Evolutionary conservation across 73 alveolate species (phyloP).

Genomic region (Paramecium sexaurelia): DNA sequence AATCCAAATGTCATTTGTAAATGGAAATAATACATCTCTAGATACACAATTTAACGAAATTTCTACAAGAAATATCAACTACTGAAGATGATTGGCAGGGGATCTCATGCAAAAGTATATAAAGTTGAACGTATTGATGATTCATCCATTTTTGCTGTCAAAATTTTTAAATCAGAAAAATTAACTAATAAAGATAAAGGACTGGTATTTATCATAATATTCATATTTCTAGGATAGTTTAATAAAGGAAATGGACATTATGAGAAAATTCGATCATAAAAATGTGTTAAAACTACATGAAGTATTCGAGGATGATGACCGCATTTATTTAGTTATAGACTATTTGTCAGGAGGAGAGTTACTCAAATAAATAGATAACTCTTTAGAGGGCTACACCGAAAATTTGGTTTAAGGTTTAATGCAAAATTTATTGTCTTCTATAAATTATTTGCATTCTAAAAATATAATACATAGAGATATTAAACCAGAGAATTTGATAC

Average conservation of each 20-base stretch:
- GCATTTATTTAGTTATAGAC: not conserved
- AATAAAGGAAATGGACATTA: not conserved
- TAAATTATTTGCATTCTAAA: conserved; percentile 43
- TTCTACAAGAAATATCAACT: not conserved
- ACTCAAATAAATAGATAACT: not conserved
- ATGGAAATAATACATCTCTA: not conserved
- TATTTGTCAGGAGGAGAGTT: conserved; percentile 15
- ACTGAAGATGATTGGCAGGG: conserved; percentile 4
- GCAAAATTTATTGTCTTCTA: not conserved
- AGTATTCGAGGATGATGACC: not conserved
- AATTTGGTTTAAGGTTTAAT: not conserved
- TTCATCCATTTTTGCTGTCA: not conserved
- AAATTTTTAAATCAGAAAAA: not conserved
- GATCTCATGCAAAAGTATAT: conserved; percentile 1
- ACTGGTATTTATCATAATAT: not conserved
- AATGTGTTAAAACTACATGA: not conserved
- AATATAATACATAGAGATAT: conserved; percentile 56
- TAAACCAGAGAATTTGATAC: conserved; percentile 52
- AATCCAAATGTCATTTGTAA: not conserved
- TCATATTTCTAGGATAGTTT: not conserved
- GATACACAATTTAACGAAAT: not conserved
- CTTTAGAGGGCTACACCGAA: not conserved
- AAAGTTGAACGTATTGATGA: not conserved
- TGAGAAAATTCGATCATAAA: not conserved
- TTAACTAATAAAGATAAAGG: not conserved